Evolutionary conservation across 2,329 filamentous ascomycete species (phyloP).

Genomic region (Fusarium acutatum): DNA sequence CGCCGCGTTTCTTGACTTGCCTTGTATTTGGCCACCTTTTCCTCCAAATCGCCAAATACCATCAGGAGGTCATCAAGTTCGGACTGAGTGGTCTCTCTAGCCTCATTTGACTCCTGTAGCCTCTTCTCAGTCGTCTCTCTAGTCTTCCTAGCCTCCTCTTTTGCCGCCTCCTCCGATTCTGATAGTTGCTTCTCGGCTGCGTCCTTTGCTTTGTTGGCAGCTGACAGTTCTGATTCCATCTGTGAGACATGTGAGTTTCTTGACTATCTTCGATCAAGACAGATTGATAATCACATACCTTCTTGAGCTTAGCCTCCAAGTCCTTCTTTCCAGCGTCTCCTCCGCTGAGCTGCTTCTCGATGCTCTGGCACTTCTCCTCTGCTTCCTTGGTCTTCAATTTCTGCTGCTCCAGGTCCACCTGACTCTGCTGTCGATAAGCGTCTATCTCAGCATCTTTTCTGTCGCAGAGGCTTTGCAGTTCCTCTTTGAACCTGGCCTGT

Average conservation of each 20-base stretch:
- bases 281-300: conserved; percentile 32
- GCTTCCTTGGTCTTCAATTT: conserved; percentile 37
- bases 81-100: conserved; percentile 70
- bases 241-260: conserved; percentile 34
- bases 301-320: conserved; percentile 34
- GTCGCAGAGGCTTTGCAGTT: conserved; percentile 10
- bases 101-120: conserved; percentile 61
- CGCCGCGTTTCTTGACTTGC: conserved; percentile 52
- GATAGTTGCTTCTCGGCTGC: conserved; percentile 50
- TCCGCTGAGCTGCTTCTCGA: conserved; percentile 43
- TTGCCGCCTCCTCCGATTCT: conserved; percentile 63
- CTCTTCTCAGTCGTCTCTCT: conserved; percentile 57
- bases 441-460: conserved; percentile 18
- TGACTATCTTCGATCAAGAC: conserved; percentile 40
- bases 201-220: conserved; percentile 70
- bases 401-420: conserved; percentile 34
- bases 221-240: conserved; percentile 44
- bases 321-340: conserved; percentile 28
- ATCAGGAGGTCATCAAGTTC: conserved; percentile 85
- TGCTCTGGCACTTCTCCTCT: conserved; percentile 33
- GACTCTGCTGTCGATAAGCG: conserved; percentile 40
- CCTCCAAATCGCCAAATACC: conserved; percentile 82
- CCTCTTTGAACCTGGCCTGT: conserved; percentile 2
- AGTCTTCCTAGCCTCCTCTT: conserved; percentile 63
- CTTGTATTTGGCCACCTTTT: conserved; percentile 79